phyloP scores from a whole-genome alignment of 768 basidiomycete genomes.

The Tricholoma sp. region DNA sequence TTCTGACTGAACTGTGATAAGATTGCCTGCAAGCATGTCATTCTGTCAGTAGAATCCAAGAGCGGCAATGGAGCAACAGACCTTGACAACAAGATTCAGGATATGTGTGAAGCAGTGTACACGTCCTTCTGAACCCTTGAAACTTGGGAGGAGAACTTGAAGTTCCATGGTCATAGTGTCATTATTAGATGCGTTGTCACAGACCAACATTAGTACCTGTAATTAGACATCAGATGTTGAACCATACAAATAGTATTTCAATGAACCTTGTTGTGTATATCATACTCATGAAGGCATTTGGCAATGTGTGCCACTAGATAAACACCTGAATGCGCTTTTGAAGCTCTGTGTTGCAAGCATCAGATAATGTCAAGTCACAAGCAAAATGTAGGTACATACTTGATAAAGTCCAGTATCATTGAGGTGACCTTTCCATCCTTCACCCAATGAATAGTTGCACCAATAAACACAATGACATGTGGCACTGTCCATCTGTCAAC shows the following conservation, averaged over 20 bases:
- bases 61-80: neutral
- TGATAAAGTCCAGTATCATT: constrained; percentile 18
- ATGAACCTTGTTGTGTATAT: constrained; percentile 24
- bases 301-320: constrained; percentile 22
- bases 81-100: constrained; percentile 17
- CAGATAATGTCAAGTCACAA: neutral
- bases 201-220: constrained; percentile 17
- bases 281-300: constrained; percentile 19
- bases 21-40: constrained; percentile 12
- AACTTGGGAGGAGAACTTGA: constrained; percentile 10
- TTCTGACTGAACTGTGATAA: constrained; percentile 11
- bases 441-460: constrained; percentile 19
- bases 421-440: constrained; percentile 12
- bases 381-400: constrained; percentile 1
- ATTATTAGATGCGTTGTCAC: constrained; percentile 24
- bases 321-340: neutral
- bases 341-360: neutral
- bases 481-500: constrained; percentile 28
- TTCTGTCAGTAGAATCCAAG: neutral
- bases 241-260: neutral
- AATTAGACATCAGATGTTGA: too few relatives aligned
- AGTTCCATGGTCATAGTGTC: constrained; percentile 18
- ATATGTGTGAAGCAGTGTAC: constrained; percentile 8
- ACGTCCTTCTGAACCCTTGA: constrained; percentile 10
- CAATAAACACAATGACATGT: constrained; percentile 22